A percentile compares a stretch with the other conserved stretches of the same genome.
Evolutionary conservation across 2,329 filamentous ascomycete genomes (phyloP).

Genomic region (Fusarium agapanthi): DNA sequence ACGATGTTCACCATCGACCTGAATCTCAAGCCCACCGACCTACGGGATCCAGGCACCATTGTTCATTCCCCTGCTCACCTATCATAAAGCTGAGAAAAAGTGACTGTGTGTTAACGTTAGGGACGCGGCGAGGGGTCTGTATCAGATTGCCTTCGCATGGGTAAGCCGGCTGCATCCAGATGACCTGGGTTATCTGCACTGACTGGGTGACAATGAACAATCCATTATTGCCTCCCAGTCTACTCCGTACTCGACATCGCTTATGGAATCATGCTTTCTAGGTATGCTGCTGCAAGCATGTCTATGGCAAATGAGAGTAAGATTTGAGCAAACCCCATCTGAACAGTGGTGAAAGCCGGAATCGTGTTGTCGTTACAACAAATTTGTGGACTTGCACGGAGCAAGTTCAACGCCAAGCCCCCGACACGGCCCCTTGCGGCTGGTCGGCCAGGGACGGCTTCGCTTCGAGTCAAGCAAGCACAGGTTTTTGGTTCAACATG

Average conservation of each 20-base stretch:
- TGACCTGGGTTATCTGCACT: constrained; percentile 21
- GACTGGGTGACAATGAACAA: not conserved
- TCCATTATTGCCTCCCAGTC: not conserved
- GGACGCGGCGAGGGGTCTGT: constrained; percentile 35
- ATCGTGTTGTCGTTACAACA: constrained; percentile 13
- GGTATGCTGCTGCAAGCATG: constrained; percentile 1
- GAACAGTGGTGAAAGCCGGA: constrained; percentile 5
- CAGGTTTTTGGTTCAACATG: constrained; percentile 27
- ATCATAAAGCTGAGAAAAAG: constrained; percentile 12
- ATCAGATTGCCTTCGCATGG: constrained; percentile 24
- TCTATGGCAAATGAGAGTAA: constrained; percentile 15
- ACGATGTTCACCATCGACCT: constrained; percentile 36
- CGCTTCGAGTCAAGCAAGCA: constrained; percentile 36
- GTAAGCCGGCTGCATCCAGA: constrained; percentile 34
- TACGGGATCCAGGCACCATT: constrained; percentile 42
- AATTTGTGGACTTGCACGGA: constrained; percentile 7
- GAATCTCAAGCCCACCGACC: constrained; percentile 28
- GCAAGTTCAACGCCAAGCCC: constrained; percentile 7
- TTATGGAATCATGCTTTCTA: not conserved
- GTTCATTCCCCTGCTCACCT: constrained; percentile 13
- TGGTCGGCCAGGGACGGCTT: constrained; percentile 38
- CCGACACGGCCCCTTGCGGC: constrained; percentile 33
- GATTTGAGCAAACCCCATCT: not conserved
- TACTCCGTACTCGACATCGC: not conserved
- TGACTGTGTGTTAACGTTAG: constrained; percentile 12